Conservation (phyloP, 2,329 filamentous ascomycete species). For the Verticillium tricorpus region DNA sequence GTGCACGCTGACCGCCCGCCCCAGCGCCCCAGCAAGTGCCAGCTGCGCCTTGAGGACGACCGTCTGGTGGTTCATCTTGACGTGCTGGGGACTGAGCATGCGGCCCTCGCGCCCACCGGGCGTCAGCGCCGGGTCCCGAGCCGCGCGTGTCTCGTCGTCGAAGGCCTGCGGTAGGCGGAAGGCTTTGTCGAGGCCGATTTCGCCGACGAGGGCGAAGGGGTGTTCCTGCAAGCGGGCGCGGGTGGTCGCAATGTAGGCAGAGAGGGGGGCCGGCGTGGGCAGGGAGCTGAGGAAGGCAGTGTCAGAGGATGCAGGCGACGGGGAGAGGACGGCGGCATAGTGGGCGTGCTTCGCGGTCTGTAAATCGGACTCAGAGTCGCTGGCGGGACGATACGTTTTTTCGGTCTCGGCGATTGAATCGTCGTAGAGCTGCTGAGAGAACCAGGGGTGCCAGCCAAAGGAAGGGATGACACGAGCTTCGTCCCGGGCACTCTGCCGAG, state of each 20-base stretch:
- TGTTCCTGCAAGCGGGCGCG: constrained; percentile 49
- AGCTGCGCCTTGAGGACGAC: constrained; percentile 63
- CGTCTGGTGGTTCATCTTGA: constrained; percentile 65
- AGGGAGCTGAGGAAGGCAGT: constrained; percentile 42
- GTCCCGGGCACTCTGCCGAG: constrained; percentile 17
- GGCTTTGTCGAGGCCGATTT: constrained; percentile 72
- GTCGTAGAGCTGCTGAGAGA: constrained; percentile 71
- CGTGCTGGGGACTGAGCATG: constrained; percentile 61
- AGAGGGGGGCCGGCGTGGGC: constrained; percentile 57
- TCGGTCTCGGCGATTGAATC: constrained; percentile 34
- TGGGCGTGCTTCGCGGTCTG: constrained; percentile 45
- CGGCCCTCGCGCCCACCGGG: constrained; percentile 68
- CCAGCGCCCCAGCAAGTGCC: constrained; percentile 63
- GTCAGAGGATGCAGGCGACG: constrained; percentile 41
- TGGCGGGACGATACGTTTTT: constrained; percentile 27
- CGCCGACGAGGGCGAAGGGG: constrained; percentile 66
- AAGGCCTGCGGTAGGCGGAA: constrained; percentile 67
- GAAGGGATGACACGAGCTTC: constrained; percentile 48
- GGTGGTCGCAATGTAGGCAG: constrained; percentile 52
- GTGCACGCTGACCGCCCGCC: constrained; percentile 63
- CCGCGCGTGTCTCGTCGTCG: constrained; percentile 28
- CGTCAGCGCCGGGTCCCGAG: constrained; percentile 43
- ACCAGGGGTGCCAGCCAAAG: constrained; percentile 91
- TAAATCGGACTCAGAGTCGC: constrained; percentile 16
- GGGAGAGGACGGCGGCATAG: constrained; percentile 61